These are phyloP conservation scores for Naumovozyma baii DNA, from an alignment of 805 yeast genomes.

Conservation along the genomic window DNA sequence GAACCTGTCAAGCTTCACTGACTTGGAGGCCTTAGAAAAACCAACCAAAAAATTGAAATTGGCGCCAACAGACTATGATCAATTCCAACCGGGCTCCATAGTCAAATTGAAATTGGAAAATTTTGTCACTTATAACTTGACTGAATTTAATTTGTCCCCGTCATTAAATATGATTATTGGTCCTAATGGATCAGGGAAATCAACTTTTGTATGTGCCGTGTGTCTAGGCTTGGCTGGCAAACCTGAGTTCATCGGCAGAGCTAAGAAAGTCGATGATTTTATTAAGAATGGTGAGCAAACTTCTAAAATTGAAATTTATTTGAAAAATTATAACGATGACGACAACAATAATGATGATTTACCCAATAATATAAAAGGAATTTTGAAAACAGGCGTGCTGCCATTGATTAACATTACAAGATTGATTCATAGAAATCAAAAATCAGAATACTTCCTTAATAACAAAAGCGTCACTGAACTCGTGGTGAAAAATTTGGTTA, in stretches of 20 bases:
- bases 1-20: neutral
- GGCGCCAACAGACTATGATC: conserved; percentile 8
- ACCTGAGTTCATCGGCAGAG: conserved; percentile 63
- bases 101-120: conserved; percentile 48
- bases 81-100: conserved; percentile 39
- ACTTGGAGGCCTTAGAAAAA: conserved; percentile 6
- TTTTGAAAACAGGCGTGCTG: too few species aligned
- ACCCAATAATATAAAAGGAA: too few species aligned
- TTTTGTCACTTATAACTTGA: conserved; percentile 60
- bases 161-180: conserved; percentile 85
- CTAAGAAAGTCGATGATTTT: conserved; percentile 49
- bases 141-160: conserved; percentile 73
- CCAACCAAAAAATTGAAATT: conserved; percentile 7
- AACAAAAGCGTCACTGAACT: conserved; percentile 33
- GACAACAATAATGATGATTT: conserved; percentile 5
- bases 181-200: conserved; percentile 94
- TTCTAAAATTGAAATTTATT: conserved; percentile 30
- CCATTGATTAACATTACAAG: too few species aligned
- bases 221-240: conserved; percentile 83
- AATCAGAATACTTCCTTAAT: conserved; percentile 47
- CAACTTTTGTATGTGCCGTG: conserved; percentile 85
- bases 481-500: conserved; percentile 37
- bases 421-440: conserved; percentile 33
- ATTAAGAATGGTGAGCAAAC: conserved; percentile 53
- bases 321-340: conserved; percentile 21